These are phyloP conservation scores for Kurtzmaniella quercitrusa DNA, from an alignment of 1,139 yeast species.

Conservation along the genomic window DNA sequence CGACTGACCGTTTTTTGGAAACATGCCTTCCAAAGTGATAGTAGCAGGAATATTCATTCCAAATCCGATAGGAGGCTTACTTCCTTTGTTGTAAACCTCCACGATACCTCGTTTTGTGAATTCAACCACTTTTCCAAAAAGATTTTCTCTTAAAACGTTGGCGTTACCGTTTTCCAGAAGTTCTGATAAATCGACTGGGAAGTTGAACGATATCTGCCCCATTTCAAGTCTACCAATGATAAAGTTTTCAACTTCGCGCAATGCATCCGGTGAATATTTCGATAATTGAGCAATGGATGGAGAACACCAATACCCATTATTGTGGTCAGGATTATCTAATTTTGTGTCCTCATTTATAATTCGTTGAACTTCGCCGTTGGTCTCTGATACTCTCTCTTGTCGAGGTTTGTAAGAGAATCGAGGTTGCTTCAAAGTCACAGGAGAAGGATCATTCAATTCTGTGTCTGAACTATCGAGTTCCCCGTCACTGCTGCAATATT, in stretches of 20 bases:
- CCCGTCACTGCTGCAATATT: constrained; percentile 16
- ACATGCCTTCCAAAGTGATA: constrained; percentile 65
- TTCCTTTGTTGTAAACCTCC: constrained; percentile 57
- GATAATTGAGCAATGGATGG: constrained; percentile 62
- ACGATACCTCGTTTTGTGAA: constrained; percentile 57
- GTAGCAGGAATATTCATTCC: constrained; percentile 86
- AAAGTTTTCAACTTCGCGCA: constrained; percentile 60
- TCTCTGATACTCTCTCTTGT: constrained; percentile 4
- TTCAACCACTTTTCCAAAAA: constrained; percentile 58
- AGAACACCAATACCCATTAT: constrained; percentile 72
- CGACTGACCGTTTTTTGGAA: constrained; percentile 35
- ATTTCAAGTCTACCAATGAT: constrained; percentile 70
- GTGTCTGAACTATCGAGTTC: constrained; percentile 9
- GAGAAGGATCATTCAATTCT: constrained; percentile 1
- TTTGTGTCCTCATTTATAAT: constrained; percentile 5
- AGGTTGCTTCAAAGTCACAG: neutral
- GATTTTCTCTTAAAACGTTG: constrained; percentile 19
- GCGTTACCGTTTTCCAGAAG: constrained; percentile 28
- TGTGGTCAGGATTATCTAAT: constrained; percentile 7
- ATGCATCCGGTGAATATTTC: constrained; percentile 43
- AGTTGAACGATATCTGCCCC: constrained; percentile 71
- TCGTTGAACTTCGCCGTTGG: neutral
- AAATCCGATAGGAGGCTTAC: constrained; percentile 62
- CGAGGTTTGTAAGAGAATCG: constrained; percentile 16
- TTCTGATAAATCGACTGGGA: constrained; percentile 68